Evolutionary conservation across 257 asterid genomes (phyloP).

Genomic region (Nicotiana tomentosiformis): DNA sequence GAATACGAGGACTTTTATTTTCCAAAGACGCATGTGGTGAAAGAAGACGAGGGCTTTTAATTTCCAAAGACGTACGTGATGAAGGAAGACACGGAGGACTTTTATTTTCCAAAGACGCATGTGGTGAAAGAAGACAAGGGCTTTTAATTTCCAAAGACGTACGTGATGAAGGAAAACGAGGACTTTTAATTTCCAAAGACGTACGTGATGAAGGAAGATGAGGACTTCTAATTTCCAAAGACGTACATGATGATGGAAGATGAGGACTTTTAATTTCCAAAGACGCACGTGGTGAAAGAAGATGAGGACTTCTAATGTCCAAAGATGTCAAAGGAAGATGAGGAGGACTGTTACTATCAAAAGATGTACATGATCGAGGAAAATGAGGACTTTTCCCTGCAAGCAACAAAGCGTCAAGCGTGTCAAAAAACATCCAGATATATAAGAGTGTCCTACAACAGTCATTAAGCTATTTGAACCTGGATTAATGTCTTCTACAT

Average conservation of each 20-base stretch:
- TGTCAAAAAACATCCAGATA: conserved; percentile 4
- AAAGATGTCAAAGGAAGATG: background rate
- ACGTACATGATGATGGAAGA: background rate
- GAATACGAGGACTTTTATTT: background rate
- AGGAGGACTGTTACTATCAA: background rate
- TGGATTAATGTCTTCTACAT: conserved; percentile 21
- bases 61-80: background rate
- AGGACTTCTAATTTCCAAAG: background rate
- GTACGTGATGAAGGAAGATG: background rate
- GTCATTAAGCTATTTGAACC: conserved; percentile 25
- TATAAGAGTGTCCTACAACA: background rate
- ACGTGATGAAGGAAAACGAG: too few relatives aligned
- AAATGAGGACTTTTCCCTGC: conserved; percentile 5
- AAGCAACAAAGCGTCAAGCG: background rate
- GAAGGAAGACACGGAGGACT: background rate
- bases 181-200: background rate
- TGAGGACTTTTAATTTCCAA: background rate
- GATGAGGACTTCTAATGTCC: background rate
- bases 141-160: too few relatives aligned
- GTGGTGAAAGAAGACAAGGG: background rate
- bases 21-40: background rate
- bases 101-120: too few relatives aligned
- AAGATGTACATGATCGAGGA: background rate
- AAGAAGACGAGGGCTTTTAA: background rate
- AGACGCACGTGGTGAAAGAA: background rate